Conservation (phyloP, 371 early-diverging fungal genomes). For the Mucor piriformis region DNA sequence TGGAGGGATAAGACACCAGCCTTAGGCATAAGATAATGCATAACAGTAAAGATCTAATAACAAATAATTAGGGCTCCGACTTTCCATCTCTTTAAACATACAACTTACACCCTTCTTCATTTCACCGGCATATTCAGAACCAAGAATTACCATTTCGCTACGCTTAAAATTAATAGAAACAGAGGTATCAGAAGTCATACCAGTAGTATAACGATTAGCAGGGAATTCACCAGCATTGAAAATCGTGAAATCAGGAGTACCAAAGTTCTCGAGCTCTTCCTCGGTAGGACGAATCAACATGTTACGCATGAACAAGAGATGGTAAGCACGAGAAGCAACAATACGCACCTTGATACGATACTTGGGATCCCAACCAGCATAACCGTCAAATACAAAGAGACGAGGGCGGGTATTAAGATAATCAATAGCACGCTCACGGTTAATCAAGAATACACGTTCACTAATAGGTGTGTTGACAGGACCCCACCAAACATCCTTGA, state of each 20-base stretch:
- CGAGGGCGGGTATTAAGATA: constrained; percentile 94
- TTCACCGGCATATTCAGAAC: constrained; percentile 98
- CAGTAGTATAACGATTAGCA: constrained; percentile 94
- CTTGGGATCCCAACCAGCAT: constrained; percentile 94
- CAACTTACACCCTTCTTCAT: constrained; percentile 95
- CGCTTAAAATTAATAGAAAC: constrained; percentile 91
- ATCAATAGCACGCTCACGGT: constrained; percentile 95
- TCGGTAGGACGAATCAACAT: constrained; percentile 96
- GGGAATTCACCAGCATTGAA: constrained; percentile 98
- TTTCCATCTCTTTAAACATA: not conserved
- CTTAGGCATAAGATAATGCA: constrained; percentile 99
- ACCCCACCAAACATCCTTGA: constrained; percentile 94
- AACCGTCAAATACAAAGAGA: constrained; percentile 96
- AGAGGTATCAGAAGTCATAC: constrained; percentile 95
- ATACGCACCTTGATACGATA: constrained; percentile 96
- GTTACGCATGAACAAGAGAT: constrained; percentile 96
- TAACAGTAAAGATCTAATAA: constrained; percentile 86
- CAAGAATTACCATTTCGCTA: constrained; percentile 88
- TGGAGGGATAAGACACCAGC: constrained; percentile 95
- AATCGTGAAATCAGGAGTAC: constrained; percentile 96
- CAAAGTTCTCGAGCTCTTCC: constrained; percentile 90
- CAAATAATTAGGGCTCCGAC: not conserved
- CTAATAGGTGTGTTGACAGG: constrained; percentile 93
- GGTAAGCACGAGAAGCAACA: constrained; percentile 95
- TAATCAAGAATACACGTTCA: constrained; percentile 89